These are phyloP conservation scores for Syncephalastrum racemosum DNA, from an alignment of 371 early-diverging fungal genomes.

Conservation along the genomic window DNA sequence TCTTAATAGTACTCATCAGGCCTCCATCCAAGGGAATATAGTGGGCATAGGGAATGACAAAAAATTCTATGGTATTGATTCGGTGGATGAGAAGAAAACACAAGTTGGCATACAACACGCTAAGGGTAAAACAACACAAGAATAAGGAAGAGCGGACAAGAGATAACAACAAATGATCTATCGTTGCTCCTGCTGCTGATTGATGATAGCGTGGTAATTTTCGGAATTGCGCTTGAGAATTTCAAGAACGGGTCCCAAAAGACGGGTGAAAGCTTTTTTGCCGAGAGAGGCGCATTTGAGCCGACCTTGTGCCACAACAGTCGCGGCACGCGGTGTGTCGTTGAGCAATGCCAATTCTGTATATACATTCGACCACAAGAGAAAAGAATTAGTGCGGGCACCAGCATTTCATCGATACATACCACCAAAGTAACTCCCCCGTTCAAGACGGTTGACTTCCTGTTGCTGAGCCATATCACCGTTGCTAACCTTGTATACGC, in stretches of 20 bases:
- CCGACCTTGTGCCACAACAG: slow-evolving; percentile 79
- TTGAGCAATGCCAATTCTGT: slow-evolving; percentile 85
- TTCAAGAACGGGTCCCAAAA: slow-evolving; percentile 88
- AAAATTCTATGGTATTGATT: too few species aligned
- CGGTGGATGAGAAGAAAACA: too few species aligned
- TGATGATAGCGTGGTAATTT: slow-evolving; percentile 56
- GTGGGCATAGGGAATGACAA: too few species aligned
- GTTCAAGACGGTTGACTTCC: slow-evolving; percentile 69
- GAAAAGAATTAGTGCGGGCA: background rate
- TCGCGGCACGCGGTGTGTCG: slow-evolving; percentile 85
- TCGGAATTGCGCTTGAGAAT: slow-evolving; percentile 83
- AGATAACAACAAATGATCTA: too few species aligned
- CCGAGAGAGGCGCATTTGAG: slow-evolving; percentile 88
- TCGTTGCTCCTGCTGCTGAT: slow-evolving; percentile 8
- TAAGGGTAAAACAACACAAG: too few species aligned
- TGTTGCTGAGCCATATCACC: slow-evolving; percentile 62
- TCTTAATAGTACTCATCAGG: too few species aligned
- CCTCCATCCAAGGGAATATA: too few species aligned
- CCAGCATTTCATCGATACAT: slow-evolving; percentile 16
- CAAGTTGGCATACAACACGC: too few species aligned
- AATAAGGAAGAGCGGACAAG: too few species aligned
- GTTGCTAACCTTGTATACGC: slow-evolving; percentile 45
- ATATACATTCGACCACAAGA: background rate
- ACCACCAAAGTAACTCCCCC: slow-evolving; percentile 97
- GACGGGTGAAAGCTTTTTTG: slow-evolving; percentile 86